These are phyloP conservation scores for Naumovozyma dairenensis DNA, from an alignment of 805 yeast species.

Conservation along the genomic window DNA sequence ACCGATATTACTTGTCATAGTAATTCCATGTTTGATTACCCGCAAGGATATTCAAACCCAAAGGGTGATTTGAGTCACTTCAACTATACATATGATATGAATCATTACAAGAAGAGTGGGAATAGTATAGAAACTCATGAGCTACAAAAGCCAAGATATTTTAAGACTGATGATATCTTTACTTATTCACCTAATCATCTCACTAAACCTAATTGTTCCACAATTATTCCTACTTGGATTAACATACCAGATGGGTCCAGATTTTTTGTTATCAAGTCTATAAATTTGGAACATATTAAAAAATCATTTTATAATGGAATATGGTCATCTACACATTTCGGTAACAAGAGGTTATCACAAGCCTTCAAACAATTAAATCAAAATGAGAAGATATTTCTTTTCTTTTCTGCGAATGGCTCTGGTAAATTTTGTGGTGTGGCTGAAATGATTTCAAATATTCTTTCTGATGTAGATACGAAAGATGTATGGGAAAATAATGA, in stretches of 20 bases:
- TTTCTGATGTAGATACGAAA: constrained; percentile 27
- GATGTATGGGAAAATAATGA: constrained; percentile 37
- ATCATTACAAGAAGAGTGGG: too few relatives aligned
- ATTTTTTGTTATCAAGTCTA: constrained; percentile 48
- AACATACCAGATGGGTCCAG: constrained; percentile 27
- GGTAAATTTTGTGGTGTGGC: constrained; percentile 52
- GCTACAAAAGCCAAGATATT: too few relatives aligned
- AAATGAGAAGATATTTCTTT: constrained; percentile 33
- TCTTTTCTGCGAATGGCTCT: constrained; percentile 50
- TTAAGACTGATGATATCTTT: too few relatives aligned
- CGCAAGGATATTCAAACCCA: too few relatives aligned
- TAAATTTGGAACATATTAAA: constrained; percentile 37
- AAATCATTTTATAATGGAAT: constrained; percentile 40
- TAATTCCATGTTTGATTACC: too few relatives aligned
- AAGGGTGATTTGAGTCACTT: too few relatives aligned
- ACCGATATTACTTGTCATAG: too few relatives aligned
- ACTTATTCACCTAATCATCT: too few relatives aligned
- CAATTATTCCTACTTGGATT: constrained; percentile 20
- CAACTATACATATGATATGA: too few relatives aligned
- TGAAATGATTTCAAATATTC: constrained; percentile 36
- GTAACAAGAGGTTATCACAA: constrained; percentile 41
- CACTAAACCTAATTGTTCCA: constrained; percentile 6
- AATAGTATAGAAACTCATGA: too few relatives aligned
- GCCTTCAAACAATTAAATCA: constrained; percentile 27
- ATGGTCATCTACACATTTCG: constrained; percentile 53